Conservation (phyloP, 805 yeast species). For the Schwanniomyces polymorphus region DNA sequence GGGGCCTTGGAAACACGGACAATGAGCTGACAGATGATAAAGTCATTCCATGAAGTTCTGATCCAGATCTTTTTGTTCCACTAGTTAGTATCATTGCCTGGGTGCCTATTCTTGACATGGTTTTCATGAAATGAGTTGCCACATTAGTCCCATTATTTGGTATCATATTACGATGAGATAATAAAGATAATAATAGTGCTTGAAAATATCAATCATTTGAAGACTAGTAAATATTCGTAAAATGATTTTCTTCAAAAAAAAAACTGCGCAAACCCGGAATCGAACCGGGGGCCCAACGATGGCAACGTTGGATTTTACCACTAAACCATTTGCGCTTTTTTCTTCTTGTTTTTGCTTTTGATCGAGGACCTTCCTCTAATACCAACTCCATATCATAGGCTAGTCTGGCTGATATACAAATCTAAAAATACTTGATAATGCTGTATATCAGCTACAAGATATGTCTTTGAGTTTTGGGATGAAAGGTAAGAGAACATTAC, state of each 20-base stretch:
- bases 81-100: slow-evolving; percentile 47
- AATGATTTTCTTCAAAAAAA: background rate
- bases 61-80: slow-evolving; percentile 13
- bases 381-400: too few species aligned
- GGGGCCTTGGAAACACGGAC: slow-evolving; percentile 72
- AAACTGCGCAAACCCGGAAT: slow-evolving; percentile 3
- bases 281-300: slow-evolving; percentile 5
- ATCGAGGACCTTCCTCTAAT: too few species aligned
- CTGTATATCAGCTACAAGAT: too few species aligned
- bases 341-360: too few species aligned
- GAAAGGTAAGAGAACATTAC: too few species aligned
- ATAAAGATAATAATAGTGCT: background rate
- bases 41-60: slow-evolving; percentile 67
- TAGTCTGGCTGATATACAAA: too few species aligned
- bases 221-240: background rate
- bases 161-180: background rate
- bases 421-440: too few species aligned
- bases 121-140: slow-evolving; percentile 19
- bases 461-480: too few species aligned
- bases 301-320: slow-evolving; percentile 5
- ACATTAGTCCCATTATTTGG: background rate
- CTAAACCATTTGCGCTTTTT: slow-evolving; percentile 2
- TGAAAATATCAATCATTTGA: background rate
- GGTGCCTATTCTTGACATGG: slow-evolving; percentile 38
- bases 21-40: slow-evolving; percentile 84